Evolutionary conservation across 202 grass and related monocot genomes (phyloP), one percentile per base, ranked within the genome.

Genomic region (Elaeis oleifera): DNA sequence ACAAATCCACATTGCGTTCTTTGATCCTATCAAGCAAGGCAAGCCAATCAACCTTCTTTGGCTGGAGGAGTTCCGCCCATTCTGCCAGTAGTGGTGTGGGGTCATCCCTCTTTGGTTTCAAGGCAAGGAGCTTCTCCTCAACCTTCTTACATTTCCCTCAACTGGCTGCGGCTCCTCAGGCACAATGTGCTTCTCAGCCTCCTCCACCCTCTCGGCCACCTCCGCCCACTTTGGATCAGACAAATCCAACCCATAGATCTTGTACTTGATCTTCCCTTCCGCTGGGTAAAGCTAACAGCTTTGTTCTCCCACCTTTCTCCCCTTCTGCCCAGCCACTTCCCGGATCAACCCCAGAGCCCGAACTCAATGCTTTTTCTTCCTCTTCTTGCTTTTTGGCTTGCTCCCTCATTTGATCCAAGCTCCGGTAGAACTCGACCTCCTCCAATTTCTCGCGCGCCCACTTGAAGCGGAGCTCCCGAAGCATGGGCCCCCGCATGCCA

Each of bases 401-500:
- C 14, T 75, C 65, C 25, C 25, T 74, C 77, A 79, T 97, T 19
- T 20, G 64, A 60, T 89, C 87, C 23, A 97, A 79, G 50, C 73
- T 53, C 13, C 74, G 61, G 64, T 91, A 97, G 79, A 89, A 97
- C 55, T 91, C 77, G 49, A 88, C 84, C 75, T 97, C 92, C 13
- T 91, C 87, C 3, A 83, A 76, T 74, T 97, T 91, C 26, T 91
- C 87, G 50, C 87, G 77, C 11, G 92, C 87, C 92, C 92, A 97
- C 72, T 97, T 97, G 76, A 97, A 97, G 18, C 87, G 92, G 50
- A 97, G 74, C 74, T 97, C 92, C 28, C 92, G 75, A 49, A 97
- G 92, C 71, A 89, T 80, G 36, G 84, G 51, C 7, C 92, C 92
- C 23, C 79, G 78, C 67, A 97, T 75, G 64, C 92, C 92, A 0